phyloP scores from a whole-genome alignment of 2,329 filamentous ascomycete genomes.

The Fusarium proliferatum region DNA sequence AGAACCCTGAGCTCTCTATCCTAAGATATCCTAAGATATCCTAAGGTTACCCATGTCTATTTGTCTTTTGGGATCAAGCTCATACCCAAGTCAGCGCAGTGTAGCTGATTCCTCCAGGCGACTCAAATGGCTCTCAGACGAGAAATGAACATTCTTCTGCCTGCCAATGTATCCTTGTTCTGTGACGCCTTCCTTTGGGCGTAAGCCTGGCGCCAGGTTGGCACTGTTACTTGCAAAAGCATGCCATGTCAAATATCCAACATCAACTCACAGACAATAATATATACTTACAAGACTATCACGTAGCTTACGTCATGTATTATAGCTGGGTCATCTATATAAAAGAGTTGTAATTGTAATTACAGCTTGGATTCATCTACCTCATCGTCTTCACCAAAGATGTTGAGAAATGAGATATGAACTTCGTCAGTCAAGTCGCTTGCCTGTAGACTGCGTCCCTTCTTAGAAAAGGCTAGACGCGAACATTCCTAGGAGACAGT shows the following conservation, averaged over 20 bases:
- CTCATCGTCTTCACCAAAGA: constrained; percentile 74
- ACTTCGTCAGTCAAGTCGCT: constrained; percentile 94
- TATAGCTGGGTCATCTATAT: neutral
- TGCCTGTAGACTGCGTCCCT: constrained; percentile 89
- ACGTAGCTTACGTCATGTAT: neutral
- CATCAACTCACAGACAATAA: neutral
- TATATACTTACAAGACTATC: neutral
- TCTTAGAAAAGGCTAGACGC: constrained; percentile 84
- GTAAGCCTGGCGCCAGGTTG: neutral
- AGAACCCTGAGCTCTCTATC: neutral
- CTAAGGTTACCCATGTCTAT: neutral
- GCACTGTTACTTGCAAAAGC: neutral
- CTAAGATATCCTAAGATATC: neutral
- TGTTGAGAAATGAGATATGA: constrained; percentile 79
- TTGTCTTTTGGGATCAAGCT: neutral
- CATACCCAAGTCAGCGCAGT: neutral
- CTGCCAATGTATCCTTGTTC: neutral
- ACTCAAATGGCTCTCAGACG: neutral
- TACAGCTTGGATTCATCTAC: constrained; percentile 51
- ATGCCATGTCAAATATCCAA: neutral
- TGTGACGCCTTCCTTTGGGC: neutral
- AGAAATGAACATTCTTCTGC: neutral
- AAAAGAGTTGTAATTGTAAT: neutral
- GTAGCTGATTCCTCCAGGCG: neutral
- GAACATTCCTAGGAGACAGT: constrained; percentile 74